A percentile compares a stretch with the other conserved stretches of the same genome.
phyloP scores from a whole-genome alignment of 495 filamentous ascomycete species.

The Astrothelium macrocarpum region DNA sequence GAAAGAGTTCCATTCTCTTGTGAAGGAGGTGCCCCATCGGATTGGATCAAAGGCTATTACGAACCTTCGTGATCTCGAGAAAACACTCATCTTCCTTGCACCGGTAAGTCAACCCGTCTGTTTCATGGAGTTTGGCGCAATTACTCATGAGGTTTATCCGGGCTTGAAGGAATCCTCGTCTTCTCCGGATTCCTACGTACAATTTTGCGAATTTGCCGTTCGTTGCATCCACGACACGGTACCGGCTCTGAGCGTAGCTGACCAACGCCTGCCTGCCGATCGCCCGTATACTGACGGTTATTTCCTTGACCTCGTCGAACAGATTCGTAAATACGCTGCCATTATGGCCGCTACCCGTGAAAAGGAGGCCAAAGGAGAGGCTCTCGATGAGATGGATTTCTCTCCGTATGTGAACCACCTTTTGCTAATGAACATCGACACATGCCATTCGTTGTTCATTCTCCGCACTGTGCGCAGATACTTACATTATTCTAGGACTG shows the following conservation, averaged over 20 bases:
- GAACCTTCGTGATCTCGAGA: conserved; percentile 81
- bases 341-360: conserved; percentile 46
- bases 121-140: conserved; percentile 39
- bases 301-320: conserved; percentile 85
- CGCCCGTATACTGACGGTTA: conserved; percentile 84
- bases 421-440: not conserved
- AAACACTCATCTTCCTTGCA: conserved; percentile 75
- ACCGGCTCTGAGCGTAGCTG: conserved; percentile 65
- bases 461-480: conserved; percentile 7
- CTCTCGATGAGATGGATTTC: conserved; percentile 34
- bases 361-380: conserved; percentile 29
- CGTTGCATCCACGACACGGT: conserved; percentile 76
- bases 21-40: conserved; percentile 62
- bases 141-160: conserved; percentile 55
- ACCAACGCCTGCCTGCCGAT: conserved; percentile 70
- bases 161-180: conserved; percentile 64
- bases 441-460: not conserved
- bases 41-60: conserved; percentile 72
- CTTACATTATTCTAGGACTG: conserved; percentile 46
- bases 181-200: conserved; percentile 57
- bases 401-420: conserved; percentile 28
- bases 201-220: conserved; percentile 80
- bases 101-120: conserved; percentile 60
- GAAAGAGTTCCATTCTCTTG: conserved; percentile 69
- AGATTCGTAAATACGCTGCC: conserved; percentile 42